Base-by-base conservation (phyloP, 257 asterid species). In the Euphrasia confusa region DNA sequence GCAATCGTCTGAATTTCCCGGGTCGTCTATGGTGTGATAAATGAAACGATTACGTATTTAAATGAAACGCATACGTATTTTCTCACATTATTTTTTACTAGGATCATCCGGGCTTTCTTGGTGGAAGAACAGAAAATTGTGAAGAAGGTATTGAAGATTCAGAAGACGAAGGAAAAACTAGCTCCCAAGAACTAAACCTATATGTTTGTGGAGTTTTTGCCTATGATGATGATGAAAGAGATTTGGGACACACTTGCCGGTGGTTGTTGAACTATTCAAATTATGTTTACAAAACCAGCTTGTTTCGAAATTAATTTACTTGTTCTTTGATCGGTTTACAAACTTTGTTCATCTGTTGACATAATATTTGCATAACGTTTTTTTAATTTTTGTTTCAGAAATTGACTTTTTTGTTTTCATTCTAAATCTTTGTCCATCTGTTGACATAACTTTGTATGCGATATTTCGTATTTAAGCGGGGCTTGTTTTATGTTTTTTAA, bases 101-200 rank as follows among this genome's bases (percentile, higher is more conserved):
- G 90, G 83, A 85, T 85, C 17, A 80, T 85, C 53, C 80, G 90
- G 1, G 90, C 90, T 52, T 85, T 85, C 83, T 75, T 83, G 75
- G 90, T 85, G 58, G 94, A 85, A 73, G 94, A 83, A 67, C 90
- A 82, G 52, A 85, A 85, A 53, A 80, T 83, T 47, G 94, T 83
- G 74, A 85, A 85, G 71, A 83, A 85, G 74, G 88, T 85, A 11
- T 57, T 85, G 85, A 85, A 85, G 86, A 81, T 85, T 56, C 90
- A 79, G 71, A 83, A 85, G 79, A 68, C 83, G 3, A 85, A 85
- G 70, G 86, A 85, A 71, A 83, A 83, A 61, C 62, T 18, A 28
- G 71, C 84, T 49, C 18, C 80, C 37, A 85, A 83, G 81, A 79
- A 79, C 74, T 82, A 70, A 76, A 65, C 40, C 12, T 12, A 0